These are phyloP conservation scores for Somion occarium DNA, from an alignment of 1,284 basidiomycete genomes.

Conservation along the genomic window DNA sequence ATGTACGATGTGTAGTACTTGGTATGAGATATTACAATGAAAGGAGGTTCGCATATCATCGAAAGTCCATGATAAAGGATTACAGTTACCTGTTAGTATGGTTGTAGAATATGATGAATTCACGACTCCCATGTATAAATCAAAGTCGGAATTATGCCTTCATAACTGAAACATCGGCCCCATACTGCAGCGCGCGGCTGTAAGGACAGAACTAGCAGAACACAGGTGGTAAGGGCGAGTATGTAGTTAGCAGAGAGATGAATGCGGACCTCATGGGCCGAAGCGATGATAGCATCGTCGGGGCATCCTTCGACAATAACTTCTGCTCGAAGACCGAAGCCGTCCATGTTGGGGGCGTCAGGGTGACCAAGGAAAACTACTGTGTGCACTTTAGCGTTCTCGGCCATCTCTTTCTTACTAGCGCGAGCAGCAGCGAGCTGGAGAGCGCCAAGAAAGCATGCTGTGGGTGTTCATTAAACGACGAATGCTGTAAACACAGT, in stretches of 20 bases:
- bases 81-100: too few relatives aligned
- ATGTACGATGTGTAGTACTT: too few relatives aligned
- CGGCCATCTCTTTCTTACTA: constrained; percentile 51
- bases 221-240: background rate
- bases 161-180: constrained; percentile 49
- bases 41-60: too few relatives aligned
- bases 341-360: constrained; percentile 37
- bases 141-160: background rate
- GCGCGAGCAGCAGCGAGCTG: constrained; percentile 50
- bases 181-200: constrained; percentile 57
- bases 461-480: constrained; percentile 27
- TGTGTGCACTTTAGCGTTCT: constrained; percentile 55
- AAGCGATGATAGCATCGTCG: constrained; percentile 56
- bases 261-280: constrained; percentile 56
- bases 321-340: constrained; percentile 64
- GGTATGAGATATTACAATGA: too few relatives aligned
- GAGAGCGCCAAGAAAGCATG: constrained; percentile 66
- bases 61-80: too few relatives aligned
- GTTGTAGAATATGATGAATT: too few relatives aligned
- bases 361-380: constrained; percentile 58
- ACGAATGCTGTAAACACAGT: background rate
- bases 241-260: background rate
- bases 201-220: constrained; percentile 60
- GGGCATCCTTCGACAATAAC: constrained; percentile 66
- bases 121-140: background rate